Evolutionary conservation across 768 basidiomycete genomes (phyloP).

Genomic region (Coprinopsis strossmayeri): DNA sequence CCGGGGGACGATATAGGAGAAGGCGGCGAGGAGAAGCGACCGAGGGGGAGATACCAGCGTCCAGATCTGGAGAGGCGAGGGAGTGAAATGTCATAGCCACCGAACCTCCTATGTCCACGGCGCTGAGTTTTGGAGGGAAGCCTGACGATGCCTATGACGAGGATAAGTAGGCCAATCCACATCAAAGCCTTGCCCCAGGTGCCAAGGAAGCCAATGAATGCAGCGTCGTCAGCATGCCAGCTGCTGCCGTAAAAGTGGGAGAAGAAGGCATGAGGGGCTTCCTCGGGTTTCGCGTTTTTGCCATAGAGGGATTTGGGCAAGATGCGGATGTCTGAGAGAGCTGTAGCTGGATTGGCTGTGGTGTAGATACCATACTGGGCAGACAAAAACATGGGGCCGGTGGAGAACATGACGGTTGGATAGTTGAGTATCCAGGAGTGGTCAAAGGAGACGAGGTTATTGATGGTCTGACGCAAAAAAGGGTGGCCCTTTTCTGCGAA

Average conservation of each 20-base stretch:
- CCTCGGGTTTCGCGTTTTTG: constrained; percentile 81
- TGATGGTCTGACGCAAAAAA: constrained; percentile 89
- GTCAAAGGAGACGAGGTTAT: constrained; percentile 87
- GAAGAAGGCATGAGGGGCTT: constrained; percentile 91
- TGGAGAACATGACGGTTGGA: constrained; percentile 99
- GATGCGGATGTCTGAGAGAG: constrained; percentile 76
- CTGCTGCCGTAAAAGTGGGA: constrained; percentile 97
- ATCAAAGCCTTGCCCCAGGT: constrained; percentile 84
- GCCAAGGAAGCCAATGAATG: constrained; percentile 91
- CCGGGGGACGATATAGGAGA: constrained; percentile 28
- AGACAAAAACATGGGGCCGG: constrained; percentile 98
- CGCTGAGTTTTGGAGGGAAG: constrained; percentile 51
- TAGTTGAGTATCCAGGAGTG: constrained; percentile 95
- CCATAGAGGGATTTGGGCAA: constrained; percentile 97
- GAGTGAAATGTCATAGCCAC: constrained; percentile 73
- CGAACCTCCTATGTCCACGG: constrained; percentile 51
- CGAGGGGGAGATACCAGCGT: constrained; percentile 68
- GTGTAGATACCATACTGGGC: constrained; percentile 88
- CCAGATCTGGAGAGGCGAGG: constrained; percentile 70
- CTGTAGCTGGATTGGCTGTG: constrained; percentile 56
- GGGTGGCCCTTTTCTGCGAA: constrained; percentile 81
- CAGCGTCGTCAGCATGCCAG: constrained; percentile 98
- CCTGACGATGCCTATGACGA: constrained; percentile 63
- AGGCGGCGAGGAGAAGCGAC: constrained; percentile 39
- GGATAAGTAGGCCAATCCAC: constrained; percentile 72